Evolutionary conservation across 1,139 yeast genomes (phyloP), one percentile per base, ranked within the genome.

Genomic region (Scheffersomyces illinoinensis): DNA sequence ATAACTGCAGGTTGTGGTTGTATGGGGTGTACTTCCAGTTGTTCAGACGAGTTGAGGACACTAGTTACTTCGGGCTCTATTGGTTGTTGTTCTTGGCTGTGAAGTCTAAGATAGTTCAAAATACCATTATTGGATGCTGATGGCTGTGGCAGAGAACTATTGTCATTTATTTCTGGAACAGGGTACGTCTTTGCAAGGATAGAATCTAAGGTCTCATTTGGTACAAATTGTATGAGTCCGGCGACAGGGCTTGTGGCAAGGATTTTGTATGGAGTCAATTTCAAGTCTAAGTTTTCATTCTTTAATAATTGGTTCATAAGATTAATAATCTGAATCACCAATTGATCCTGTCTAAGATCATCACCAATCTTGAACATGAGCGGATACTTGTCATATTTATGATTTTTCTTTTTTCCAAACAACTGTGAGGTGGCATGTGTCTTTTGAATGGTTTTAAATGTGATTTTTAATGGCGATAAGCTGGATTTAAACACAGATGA

Each of bases 361-460:
- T 96, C 99, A 2, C 99, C 99, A 55, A 91, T 90, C 71, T 96
- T 96, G 75, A 93, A 93, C 90, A 96, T 95, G 53, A 95, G 76
- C 4, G 97, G 87, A 72, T 93, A 96, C 55, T 79, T 81, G 0
- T 89, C 90, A 60, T 79, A 71, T 58, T 74, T 76, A 57, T 67
- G 66, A 4, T 21, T 24, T 19, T 66, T 63, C 58, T 71, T 75
- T 57, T 74, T 76, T 0, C 79, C 80, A 63, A 78, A 77, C 6
- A 77, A 66, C 59, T 75, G 79, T 12, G 76, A 68, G 12, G 75
- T 65, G 0, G 71, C 62, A 7, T 63, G 64, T 33, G 66, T 67
- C 7, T 64, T 69, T 39, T 63, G 64, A 1, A 82, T 76, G 0
- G 96, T 89, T 65, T 85, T 88, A 69, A 95, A 87, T 0, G 93